Conservation (phyloP, 2,329 filamentous ascomycete species). For the Drechslerella dactyloides region DNA sequence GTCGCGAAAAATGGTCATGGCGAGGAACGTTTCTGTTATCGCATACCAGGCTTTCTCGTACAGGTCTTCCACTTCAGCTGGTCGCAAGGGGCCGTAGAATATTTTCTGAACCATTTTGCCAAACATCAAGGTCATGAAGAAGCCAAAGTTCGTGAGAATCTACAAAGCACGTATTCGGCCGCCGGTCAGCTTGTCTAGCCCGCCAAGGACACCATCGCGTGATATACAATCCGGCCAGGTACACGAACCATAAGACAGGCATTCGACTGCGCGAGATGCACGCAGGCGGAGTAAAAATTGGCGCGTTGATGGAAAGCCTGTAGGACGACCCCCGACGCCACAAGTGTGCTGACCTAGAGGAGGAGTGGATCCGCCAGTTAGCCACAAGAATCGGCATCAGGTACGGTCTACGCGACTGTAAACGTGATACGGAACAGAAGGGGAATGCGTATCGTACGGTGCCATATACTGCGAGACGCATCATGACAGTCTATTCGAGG, state of each 20-base stretch:
- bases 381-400: conserved; percentile 26
- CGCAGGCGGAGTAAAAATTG: conserved; percentile 98
- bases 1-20: conserved; percentile 97
- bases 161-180: conserved; percentile 58
- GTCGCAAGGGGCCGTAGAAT: conserved; percentile 86
- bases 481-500: conserved; percentile 41
- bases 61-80: conserved; percentile 93
- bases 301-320: conserved; percentile 93
- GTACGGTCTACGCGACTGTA: background rate
- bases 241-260: conserved; percentile 82
- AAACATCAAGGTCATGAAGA: conserved; percentile 78
- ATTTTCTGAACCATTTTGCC: conserved; percentile 87
- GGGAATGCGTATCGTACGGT: conserved; percentile 51
- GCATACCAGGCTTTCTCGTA: conserved; percentile 99
- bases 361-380: conserved; percentile 22
- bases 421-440: too few species aligned
- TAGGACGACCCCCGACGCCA: conserved; percentile 81
- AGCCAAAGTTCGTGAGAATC: conserved; percentile 89
- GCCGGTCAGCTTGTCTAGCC: conserved; percentile 17
- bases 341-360: conserved; percentile 76
- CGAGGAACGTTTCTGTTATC: conserved; percentile 92
- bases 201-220: background rate
- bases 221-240: too few species aligned
- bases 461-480: conserved; percentile 55
- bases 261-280: conserved; percentile 95